A percentile compares a stretch with the other conserved stretches of the same genome.
phyloP scores from a whole-genome alignment of 352 stramenopile genomes.

The Phytopythium helicoides region DNA sequence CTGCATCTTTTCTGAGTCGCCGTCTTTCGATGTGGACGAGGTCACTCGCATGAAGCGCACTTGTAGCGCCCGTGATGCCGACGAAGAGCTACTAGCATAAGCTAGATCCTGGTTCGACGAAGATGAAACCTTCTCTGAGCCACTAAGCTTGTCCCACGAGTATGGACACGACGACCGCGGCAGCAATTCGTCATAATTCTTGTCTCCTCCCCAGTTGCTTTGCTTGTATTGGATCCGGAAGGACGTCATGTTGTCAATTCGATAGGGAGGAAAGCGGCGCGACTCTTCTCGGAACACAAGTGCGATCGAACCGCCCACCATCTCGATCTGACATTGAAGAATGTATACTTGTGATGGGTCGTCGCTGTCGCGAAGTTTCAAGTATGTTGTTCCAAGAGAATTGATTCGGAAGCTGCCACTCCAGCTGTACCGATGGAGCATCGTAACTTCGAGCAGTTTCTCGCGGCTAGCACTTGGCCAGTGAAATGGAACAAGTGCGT shows the following conservation, averaged over 20 bases:
- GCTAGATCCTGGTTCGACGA: constrained; percentile 64
- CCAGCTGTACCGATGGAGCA: constrained; percentile 81
- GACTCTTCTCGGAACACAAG: constrained; percentile 86
- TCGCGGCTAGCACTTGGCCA: constrained; percentile 74
- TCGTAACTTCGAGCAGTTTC: constrained; percentile 83
- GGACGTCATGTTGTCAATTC: constrained; percentile 91
- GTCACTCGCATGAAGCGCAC: constrained; percentile 89
- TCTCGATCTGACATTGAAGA: constrained; percentile 84
- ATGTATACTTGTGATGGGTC: constrained; percentile 83
- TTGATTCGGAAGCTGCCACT: constrained; percentile 86
- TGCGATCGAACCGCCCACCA: constrained; percentile 82
- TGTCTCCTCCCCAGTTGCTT: constrained; percentile 64
- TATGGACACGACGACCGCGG: constrained; percentile 78
- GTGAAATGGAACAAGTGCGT: constrained; percentile 84
- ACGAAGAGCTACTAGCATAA: constrained; percentile 54
- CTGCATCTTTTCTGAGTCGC: constrained; percentile 72
- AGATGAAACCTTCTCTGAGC: constrained; percentile 55
- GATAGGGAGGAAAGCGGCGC: constrained; percentile 84
- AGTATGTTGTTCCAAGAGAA: constrained; percentile 81
- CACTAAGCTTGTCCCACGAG: constrained; percentile 83
- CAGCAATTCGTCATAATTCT: constrained; percentile 73
- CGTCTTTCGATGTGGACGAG: constrained; percentile 54
- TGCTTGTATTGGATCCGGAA: constrained; percentile 89
- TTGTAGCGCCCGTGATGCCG: constrained; percentile 60
- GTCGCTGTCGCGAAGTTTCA: constrained; percentile 78